These are phyloP conservation scores for Crassisporium funariophilum DNA, from an alignment of 768 basidiomycete species.

Conservation along the genomic window DNA sequence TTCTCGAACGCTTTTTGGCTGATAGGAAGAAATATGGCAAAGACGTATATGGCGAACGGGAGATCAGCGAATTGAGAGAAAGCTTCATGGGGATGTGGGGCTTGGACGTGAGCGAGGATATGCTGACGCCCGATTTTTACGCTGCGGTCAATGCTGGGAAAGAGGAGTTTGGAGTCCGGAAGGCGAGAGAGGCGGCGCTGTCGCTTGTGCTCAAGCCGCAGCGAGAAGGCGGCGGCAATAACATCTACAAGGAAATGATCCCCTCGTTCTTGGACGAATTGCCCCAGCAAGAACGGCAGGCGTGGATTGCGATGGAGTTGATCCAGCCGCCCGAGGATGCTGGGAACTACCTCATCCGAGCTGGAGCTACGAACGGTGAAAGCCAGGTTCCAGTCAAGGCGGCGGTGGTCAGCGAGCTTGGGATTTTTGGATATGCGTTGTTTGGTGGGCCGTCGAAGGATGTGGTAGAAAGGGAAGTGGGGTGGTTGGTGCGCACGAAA, in stretches of 20 bases:
- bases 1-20: conserved; percentile 73
- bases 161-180: conserved; percentile 45
- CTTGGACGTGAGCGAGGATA: conserved; percentile 52
- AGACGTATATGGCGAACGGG: conserved; percentile 33
- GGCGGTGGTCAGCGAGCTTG: conserved; percentile 87
- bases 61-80: conserved; percentile 56
- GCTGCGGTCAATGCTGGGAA: conserved; percentile 25
- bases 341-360: conserved; percentile 76
- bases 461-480: conserved; percentile 65
- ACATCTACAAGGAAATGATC: conserved; percentile 86
- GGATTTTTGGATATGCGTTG: conserved; percentile 87
- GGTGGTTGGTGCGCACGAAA: conserved; percentile 89
- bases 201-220: conserved; percentile 92
- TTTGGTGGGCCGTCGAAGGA: conserved; percentile 53
- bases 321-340: conserved; percentile 75
- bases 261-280: conserved; percentile 73
- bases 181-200: conserved; percentile 51
- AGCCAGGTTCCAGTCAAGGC: conserved; percentile 47
- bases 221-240: conserved; percentile 97
- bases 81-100: conserved; percentile 94
- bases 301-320: conserved; percentile 96
- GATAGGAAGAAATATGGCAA: conserved; percentile 38
- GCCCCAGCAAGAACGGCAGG: conserved; percentile 61
- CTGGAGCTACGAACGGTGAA: conserved; percentile 46
- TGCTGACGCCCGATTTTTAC: conserved; percentile 32